Conservation (phyloP, 208 protist genomes). For the Novymonas esmeraldas region DNA sequence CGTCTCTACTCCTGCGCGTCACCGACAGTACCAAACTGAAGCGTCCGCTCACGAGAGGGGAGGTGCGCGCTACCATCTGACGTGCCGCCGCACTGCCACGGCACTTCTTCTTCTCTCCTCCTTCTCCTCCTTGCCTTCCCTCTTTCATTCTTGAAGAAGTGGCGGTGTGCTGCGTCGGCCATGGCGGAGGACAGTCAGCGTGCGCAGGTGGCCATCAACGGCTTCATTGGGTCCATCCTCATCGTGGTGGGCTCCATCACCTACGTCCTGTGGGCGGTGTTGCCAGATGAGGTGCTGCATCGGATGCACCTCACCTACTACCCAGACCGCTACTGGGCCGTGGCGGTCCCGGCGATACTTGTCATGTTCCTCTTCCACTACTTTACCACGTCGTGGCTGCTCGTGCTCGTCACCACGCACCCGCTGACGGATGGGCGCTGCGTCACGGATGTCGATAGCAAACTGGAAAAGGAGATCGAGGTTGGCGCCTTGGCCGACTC, state of each 20-base stretch:
- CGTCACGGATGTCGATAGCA: conserved; percentile 72
- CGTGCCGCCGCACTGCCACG: too few relatives aligned
- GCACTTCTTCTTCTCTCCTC: neutral
- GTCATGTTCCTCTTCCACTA: conserved; percentile 83
- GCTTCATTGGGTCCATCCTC: conserved; percentile 84
- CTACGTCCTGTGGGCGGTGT: conserved; percentile 83
- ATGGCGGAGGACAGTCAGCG: conserved; percentile 30
- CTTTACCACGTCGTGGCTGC: conserved; percentile 53
- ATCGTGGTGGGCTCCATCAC: conserved; percentile 48
- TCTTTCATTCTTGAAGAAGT: too few relatives aligned
- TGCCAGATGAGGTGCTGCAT: conserved; percentile 65
- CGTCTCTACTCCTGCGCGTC: too few relatives aligned
- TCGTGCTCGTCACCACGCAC: conserved; percentile 73
- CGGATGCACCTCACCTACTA: conserved; percentile 83
- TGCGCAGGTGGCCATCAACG: conserved; percentile 84
- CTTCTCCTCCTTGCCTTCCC: neutral
- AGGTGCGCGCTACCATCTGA: too few relatives aligned
- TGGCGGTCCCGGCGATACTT: conserved; percentile 77
- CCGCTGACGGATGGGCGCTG: conserved; percentile 77
- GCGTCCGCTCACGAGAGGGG: too few relatives aligned
- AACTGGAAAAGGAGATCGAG: conserved; percentile 51
- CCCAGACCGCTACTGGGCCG: conserved; percentile 92
- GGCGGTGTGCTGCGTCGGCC: too few relatives aligned
- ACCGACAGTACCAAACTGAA: too few relatives aligned
- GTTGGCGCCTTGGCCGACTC: conserved; percentile 54